phyloP scores from a whole-genome alignment of 768 basidiomycete genomes.

The Agaricus bisporus region DNA sequence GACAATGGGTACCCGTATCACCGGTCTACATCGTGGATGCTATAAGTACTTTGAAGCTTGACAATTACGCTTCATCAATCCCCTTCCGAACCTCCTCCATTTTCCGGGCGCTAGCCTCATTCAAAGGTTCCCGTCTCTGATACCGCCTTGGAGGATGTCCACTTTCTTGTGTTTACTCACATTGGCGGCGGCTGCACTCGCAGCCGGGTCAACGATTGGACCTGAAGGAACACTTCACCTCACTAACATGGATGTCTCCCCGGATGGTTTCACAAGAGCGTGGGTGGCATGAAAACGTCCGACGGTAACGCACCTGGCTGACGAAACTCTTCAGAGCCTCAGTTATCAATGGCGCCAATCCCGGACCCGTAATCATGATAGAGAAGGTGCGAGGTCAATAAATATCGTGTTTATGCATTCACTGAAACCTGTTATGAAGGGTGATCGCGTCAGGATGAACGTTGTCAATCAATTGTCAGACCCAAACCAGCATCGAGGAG shows the following conservation, averaged over 20 bases:
- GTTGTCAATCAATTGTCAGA: conserved; percentile 41
- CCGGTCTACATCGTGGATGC: background rate
- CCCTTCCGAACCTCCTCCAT: no score
- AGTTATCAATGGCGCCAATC: conserved; percentile 1
- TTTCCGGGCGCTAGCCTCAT: background rate
- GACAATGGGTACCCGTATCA: background rate
- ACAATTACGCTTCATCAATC: no score
- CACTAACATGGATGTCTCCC: background rate
- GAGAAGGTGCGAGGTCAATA: conserved; percentile 3
- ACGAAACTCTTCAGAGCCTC: background rate
- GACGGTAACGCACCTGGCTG: background rate
- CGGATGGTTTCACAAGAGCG: conserved; percentile 8
- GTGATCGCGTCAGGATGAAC: conserved; percentile 37
- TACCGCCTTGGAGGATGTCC: background rate
- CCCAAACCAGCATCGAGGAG: conserved; percentile 38
- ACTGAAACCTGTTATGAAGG: conserved; percentile 12
- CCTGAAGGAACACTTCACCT: background rate
- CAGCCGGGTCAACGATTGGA: background rate
- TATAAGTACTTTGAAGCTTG: background rate
- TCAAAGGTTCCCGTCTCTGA: background rate
- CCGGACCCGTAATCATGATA: conserved; percentile 10
- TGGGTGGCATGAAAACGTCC: conserved; percentile 13
- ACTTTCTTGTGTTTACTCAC: background rate
- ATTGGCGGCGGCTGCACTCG: background rate
- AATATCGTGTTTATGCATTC: no score